Evolutionary conservation across 192 early-diverging fungal species (phyloP).

Genomic region (Phycomyces nitens): DNA sequence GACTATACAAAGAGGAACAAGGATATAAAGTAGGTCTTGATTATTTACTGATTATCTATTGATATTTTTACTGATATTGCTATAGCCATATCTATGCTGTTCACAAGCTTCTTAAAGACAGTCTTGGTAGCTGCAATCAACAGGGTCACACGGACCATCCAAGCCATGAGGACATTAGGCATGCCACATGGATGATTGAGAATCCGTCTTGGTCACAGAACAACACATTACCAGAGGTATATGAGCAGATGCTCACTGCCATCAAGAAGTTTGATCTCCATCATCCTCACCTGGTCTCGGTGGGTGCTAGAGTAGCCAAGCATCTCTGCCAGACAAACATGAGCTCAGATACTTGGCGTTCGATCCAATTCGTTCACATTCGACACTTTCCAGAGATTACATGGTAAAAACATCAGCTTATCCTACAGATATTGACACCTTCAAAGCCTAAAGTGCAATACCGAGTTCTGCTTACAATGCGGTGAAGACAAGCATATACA

Average conservation of each 20-base stretch:
- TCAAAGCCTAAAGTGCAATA: constrained; percentile 33
- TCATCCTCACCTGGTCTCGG: constrained; percentile 22
- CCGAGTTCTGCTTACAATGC: constrained; percentile 49
- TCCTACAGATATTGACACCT: neutral
- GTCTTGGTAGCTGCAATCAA: too few relatives aligned
- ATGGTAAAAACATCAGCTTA: constrained; percentile 37
- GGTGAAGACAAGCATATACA: constrained; percentile 40
- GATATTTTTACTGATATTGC: too few relatives aligned
- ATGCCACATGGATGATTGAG: constrained; percentile 1
- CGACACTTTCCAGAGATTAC: constrained; percentile 42
- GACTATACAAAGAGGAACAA: too few relatives aligned
- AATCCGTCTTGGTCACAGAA: neutral
- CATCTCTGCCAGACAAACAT: too few relatives aligned
- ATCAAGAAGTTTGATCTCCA: constrained; percentile 17
- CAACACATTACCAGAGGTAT: constrained; percentile 5
- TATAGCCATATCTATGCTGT: too few relatives aligned
- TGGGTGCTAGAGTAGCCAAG: constrained; percentile 29
- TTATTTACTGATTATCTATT: too few relatives aligned
- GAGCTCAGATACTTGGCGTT: constrained; percentile 45
- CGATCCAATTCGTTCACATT: constrained; percentile 56
- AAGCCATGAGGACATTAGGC: too few relatives aligned
- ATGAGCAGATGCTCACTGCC: constrained; percentile 8
- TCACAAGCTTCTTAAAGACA: too few relatives aligned
- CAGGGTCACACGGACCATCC: too few relatives aligned
- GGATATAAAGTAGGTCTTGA: too few relatives aligned